Evolutionary conservation across 805 yeast genomes (phyloP).

Genomic region (Kluyveromyces nonfermentans): DNA sequence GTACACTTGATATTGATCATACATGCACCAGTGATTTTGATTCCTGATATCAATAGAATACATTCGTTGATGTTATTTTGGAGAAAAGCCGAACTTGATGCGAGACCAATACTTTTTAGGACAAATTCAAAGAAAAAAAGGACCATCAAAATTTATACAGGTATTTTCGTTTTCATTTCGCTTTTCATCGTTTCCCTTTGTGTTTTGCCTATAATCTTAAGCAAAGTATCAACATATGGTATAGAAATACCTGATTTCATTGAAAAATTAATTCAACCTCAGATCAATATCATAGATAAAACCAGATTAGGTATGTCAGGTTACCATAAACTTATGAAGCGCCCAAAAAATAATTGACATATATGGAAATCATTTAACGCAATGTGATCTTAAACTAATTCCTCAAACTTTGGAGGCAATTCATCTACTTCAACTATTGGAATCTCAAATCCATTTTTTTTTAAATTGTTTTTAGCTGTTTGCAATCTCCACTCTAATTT

Average conservation of each 20-base stretch:
- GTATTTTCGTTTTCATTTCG: constrained; percentile 24
- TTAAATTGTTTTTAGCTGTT: constrained; percentile 27
- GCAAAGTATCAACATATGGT: background rate
- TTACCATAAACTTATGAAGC: background rate
- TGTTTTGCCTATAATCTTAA: background rate
- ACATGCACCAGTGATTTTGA: constrained; percentile 44
- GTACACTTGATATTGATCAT: constrained; percentile 44
- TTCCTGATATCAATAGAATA: constrained; percentile 50
- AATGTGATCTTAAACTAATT: background rate
- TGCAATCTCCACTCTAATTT: constrained; percentile 49
- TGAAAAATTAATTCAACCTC: background rate
- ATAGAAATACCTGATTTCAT: background rate
- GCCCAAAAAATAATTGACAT: background rate
- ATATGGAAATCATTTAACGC: background rate
- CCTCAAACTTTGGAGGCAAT: constrained; percentile 33
- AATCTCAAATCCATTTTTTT: constrained; percentile 12
- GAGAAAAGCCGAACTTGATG: constrained; percentile 43
- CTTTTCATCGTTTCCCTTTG: constrained; percentile 8
- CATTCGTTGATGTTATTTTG: constrained; percentile 53
- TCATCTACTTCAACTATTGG: constrained; percentile 35
- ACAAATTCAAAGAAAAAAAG: constrained; percentile 34
- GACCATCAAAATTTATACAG: constrained; percentile 27
- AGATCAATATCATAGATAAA: background rate
- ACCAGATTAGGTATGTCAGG: background rate
- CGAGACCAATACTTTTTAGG: constrained; percentile 36